phyloP scores from a whole-genome alignment of 768 basidiomycete species.

The Amyloporia xantha region DNA sequence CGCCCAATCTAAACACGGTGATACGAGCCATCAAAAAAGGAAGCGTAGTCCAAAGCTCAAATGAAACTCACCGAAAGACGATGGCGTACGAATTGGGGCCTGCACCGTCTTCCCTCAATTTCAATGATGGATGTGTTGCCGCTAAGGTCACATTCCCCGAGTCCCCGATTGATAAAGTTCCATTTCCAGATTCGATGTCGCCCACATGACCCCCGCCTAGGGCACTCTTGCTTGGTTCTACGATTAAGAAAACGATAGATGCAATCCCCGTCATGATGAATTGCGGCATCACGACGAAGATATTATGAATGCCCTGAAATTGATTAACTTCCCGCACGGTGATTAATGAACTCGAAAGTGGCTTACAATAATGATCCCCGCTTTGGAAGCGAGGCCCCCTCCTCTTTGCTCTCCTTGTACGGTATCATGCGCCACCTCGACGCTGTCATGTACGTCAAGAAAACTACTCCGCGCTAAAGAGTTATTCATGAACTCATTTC shows the following conservation, averaged over 20 bases:
- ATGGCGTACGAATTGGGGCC: constrained; percentile 67
- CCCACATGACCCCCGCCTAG: not conserved
- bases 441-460: constrained; percentile 29
- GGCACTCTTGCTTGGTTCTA: constrained; percentile 56
- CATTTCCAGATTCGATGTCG: not conserved
- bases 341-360: not conserved
- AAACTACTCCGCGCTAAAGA: constrained; percentile 43
- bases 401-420: constrained; percentile 17
- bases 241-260: constrained; percentile 77
- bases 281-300: constrained; percentile 91
- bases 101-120: not conserved
- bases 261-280: constrained; percentile 87
- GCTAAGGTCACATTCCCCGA: too few species aligned
- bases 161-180: not conserved
- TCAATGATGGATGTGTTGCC: too few species aligned
- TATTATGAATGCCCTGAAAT: constrained; percentile 90
- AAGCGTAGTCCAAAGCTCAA: too few species aligned
- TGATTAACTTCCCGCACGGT: too few species aligned
- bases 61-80: constrained; percentile 67
- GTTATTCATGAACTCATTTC: constrained; percentile 32
- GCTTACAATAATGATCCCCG: constrained; percentile 80
- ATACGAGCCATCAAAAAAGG: not conserved
- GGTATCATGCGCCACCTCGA: constrained; percentile 11
- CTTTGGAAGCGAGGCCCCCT: constrained; percentile 62
- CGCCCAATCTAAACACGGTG: constrained; percentile 41